A percentile compares a stretch with the other conserved stretches of the same genome.
phyloP scores from a whole-genome alignment of 768 basidiomycete species.

The Leccinum rimulosum region DNA sequence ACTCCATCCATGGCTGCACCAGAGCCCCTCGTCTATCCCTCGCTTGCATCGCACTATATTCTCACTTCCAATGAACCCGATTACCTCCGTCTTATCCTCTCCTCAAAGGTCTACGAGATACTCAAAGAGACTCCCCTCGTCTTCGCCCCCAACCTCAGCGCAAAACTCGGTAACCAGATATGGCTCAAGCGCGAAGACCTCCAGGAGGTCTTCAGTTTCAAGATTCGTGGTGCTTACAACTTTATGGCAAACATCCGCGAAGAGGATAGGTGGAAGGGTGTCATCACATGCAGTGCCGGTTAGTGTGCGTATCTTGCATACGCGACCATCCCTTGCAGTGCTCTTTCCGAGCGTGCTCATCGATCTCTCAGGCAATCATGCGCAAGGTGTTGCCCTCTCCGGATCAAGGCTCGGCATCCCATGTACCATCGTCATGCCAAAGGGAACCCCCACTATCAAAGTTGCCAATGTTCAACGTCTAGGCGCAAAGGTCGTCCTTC shows the following conservation, averaged over 20 bases:
- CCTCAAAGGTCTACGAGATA: constrained; percentile 88
- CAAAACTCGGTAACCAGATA: constrained; percentile 87
- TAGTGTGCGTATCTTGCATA: constrained; percentile 53
- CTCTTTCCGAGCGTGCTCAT: background rate
- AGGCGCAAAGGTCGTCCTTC: constrained; percentile 90
- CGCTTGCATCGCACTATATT: constrained; percentile 63
- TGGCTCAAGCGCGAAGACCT: constrained; percentile 97
- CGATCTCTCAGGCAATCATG: constrained; percentile 80
- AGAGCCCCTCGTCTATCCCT: constrained; percentile 61
- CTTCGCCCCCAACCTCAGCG: constrained; percentile 79
- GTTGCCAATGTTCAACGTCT: constrained; percentile 92
- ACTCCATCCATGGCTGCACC: constrained; percentile 45
- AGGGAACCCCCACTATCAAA: constrained; percentile 94
- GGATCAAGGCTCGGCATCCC: constrained; percentile 83
- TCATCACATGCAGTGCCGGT: constrained; percentile 98
- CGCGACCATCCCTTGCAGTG: constrained; percentile 4
- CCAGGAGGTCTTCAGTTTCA: constrained; percentile 98
- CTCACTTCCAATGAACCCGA: constrained; percentile 72
- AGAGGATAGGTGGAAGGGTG: constrained; percentile 96
- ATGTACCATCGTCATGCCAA: constrained; percentile 99
- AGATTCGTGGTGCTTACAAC: constrained; percentile 97
- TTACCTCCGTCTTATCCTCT: constrained; percentile 84
- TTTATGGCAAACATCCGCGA: constrained; percentile 89
- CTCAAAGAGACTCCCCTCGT: constrained; percentile 89
- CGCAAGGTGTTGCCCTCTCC: constrained; percentile 97